A percentile compares a stretch with the other conserved stretches of the same genome.
These are phyloP conservation scores for Gossypium raimondii DNA, from an alignment of 345 rosid genomes.

Conservation along the genomic window DNA sequence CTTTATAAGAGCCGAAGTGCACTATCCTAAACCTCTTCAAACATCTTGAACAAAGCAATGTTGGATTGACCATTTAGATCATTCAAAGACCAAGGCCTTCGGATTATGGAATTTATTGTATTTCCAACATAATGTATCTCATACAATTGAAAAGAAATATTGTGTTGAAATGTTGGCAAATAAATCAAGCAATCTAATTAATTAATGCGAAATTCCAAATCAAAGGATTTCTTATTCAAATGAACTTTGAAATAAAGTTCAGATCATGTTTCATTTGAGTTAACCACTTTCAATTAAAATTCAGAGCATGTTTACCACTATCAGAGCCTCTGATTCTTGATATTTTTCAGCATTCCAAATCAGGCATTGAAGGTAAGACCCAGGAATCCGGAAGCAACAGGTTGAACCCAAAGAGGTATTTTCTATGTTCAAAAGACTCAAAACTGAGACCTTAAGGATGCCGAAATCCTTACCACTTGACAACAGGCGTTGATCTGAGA, in stretches of 20 bases:
- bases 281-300: not conserved
- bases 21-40: not conserved
- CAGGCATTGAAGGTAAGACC: not conserved
- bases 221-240: conserved; percentile 3
- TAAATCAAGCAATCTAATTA: not conserved
- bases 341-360: not conserved
- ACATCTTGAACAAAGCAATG: not conserved
- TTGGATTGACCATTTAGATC: not conserved
- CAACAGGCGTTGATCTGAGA: not conserved
- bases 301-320: not conserved
- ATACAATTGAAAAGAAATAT: not conserved
- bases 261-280: not conserved
- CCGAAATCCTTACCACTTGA: too few relatives aligned
- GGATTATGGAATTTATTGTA: not conserved
- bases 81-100: not conserved
- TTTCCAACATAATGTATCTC: not conserved
- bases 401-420: too few relatives aligned
- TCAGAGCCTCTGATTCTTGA: not conserved
- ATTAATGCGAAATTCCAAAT: not conserved
- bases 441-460: too few relatives aligned
- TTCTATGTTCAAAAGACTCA: too few relatives aligned
- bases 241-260: not conserved
- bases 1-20: not conserved
- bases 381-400: too few relatives aligned
- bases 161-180: not conserved